Percentiles rank a stretch among this genome's conserved stretches.
Conservation (phyloP, 805 yeast genomes). For the Hanseniaspora lindneri region DNA sequence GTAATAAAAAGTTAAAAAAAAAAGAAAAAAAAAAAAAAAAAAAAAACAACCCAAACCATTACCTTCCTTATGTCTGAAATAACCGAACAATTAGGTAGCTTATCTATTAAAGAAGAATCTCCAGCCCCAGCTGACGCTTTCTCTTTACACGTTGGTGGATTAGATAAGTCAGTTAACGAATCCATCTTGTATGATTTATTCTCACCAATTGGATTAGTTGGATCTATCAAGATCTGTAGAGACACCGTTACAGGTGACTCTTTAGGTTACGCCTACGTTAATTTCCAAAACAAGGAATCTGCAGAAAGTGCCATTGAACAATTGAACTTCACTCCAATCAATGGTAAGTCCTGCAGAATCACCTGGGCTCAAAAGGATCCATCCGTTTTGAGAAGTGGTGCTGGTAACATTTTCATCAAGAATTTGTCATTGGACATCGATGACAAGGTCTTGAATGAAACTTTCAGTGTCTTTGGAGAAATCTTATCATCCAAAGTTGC, state of each 20-base stretch:
- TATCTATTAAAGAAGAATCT: constrained; percentile 25
- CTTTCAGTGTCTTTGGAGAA: constrained; percentile 92
- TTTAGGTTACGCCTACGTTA: constrained; percentile 95
- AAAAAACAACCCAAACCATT: constrained; percentile 14
- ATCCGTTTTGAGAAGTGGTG: constrained; percentile 82
- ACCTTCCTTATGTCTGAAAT: constrained; percentile 28
- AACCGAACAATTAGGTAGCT: constrained; percentile 30
- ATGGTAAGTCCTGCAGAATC: constrained; percentile 95
- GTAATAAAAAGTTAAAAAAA: constrained; percentile 6
- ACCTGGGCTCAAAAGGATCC: constrained; percentile 99
- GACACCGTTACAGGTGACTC: constrained; percentile 95
- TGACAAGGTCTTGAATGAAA: constrained; percentile 96
- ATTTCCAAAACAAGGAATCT: constrained; percentile 78
- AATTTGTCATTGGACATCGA: constrained; percentile 96
- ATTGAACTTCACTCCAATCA: constrained; percentile 84
- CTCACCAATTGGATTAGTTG: constrained; percentile 87
- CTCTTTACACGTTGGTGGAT: constrained; percentile 90
- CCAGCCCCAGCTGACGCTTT: constrained; percentile 39
- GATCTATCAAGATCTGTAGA: constrained; percentile 97
- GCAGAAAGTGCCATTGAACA: constrained; percentile 91
- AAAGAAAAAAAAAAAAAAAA: constrained; percentile 19
- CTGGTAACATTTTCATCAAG: constrained; percentile 94
- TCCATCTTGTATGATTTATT: constrained; percentile 89
- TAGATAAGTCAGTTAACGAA: constrained; percentile 84
- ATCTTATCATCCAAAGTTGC: constrained; percentile 96